These are phyloP conservation scores for Pleurotus eryngii DNA, from an alignment of 768 basidiomycete genomes.

Conservation along the genomic window DNA sequence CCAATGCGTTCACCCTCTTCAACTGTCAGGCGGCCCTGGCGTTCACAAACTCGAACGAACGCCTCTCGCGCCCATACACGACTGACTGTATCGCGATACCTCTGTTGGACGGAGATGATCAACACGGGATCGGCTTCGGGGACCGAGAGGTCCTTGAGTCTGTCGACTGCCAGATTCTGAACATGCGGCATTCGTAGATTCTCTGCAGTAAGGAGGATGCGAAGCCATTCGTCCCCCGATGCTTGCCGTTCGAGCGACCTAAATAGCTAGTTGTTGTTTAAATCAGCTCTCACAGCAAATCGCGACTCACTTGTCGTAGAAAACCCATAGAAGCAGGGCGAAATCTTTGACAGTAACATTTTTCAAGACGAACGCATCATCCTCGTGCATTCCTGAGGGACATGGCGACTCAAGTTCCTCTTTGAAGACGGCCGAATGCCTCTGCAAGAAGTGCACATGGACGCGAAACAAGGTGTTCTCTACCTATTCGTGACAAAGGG, in stretches of 20 bases:
- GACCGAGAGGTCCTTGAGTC: not conserved
- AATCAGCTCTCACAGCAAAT: not conserved
- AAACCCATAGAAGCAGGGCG: not conserved
- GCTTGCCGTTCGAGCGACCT: not conserved
- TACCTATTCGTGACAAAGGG: not conserved
- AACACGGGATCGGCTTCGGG: not conserved
- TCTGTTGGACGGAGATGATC: not conserved
- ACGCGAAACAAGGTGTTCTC: not conserved
- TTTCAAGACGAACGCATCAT: no score
- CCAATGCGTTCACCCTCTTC: not conserved
- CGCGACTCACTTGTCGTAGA: not conserved
- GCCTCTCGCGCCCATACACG: not conserved
- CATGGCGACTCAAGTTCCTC: no score
- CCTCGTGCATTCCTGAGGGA: no score
- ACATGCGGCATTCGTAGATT: not conserved
- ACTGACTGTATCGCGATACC: not conserved
- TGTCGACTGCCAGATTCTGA: not conserved
- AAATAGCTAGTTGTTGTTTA: not conserved
- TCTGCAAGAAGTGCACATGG: not conserved
- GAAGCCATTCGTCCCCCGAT: not conserved
- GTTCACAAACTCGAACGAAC: not conserved
- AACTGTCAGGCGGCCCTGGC: not conserved
- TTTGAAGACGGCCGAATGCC: no score
- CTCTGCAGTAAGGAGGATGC: not conserved
- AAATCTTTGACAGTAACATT: no score